Evolutionary conservation across 192 early-diverging fungal species (phyloP).

Genomic region (Podila verticillata): DNA sequence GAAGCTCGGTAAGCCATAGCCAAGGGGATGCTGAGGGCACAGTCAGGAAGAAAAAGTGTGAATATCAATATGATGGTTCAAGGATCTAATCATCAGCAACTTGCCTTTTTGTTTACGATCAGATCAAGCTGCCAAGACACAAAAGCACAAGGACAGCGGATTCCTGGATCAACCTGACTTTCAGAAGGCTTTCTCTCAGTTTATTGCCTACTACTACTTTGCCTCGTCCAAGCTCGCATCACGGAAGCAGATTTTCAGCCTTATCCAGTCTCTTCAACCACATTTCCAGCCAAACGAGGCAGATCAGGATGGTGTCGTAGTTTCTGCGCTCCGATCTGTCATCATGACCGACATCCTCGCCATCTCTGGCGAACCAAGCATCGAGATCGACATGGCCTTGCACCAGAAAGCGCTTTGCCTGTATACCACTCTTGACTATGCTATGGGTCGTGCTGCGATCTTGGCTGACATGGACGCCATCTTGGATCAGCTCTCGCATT

Average conservation of each 20-base stretch:
- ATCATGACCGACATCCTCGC: constrained; percentile 31
- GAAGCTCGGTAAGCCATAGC: constrained; percentile 27
- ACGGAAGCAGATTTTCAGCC: constrained; percentile 45
- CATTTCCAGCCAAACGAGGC: constrained; percentile 30
- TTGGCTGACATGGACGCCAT: constrained; percentile 32
- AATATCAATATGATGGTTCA: background rate
- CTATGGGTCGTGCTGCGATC: constrained; percentile 49
- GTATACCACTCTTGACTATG: constrained; percentile 54
- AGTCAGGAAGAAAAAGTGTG: background rate
- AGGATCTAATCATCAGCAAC: background rate
- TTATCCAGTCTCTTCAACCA: constrained; percentile 34
- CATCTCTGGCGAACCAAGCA: background rate
- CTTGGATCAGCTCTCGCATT: constrained; percentile 34
- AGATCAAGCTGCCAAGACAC: constrained; percentile 43
- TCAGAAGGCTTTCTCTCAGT: constrained; percentile 43
- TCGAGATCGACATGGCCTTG: constrained; percentile 51
- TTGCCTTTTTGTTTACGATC: background rate
- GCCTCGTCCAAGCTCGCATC: constrained; percentile 37
- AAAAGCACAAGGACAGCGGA: constrained; percentile 20
- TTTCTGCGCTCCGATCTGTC: constrained; percentile 32
- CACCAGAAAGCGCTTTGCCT: constrained; percentile 57
- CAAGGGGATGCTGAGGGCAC: background rate
- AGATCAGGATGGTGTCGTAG: constrained; percentile 30
- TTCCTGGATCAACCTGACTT: constrained; percentile 34
- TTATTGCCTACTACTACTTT: constrained; percentile 37